phyloP scores from a whole-genome alignment of 257 asterid species.

The Eustoma russellianum region DNA sequence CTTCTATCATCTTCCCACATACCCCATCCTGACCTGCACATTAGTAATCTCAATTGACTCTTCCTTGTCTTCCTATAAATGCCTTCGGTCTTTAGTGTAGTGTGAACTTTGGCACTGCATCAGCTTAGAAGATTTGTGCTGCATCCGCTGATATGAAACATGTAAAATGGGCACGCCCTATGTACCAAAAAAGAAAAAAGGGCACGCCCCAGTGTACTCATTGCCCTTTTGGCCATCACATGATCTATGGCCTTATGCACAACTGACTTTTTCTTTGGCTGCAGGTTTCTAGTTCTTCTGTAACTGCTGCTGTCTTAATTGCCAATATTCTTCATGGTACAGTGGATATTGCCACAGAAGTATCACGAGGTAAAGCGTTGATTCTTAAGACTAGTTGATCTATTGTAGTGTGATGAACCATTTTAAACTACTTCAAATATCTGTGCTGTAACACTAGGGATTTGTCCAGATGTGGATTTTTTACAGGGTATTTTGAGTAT shows the following conservation, averaged over 20 bases:
- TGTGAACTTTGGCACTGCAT: too few species aligned
- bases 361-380: slow-evolving; percentile 46
- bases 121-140: too few species aligned
- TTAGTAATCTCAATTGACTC: too few species aligned
- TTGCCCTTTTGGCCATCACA: neutral
- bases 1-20: too few species aligned
- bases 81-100: too few species aligned
- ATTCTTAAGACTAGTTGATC: slow-evolving; percentile 2
- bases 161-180: too few species aligned
- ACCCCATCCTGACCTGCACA: too few species aligned
- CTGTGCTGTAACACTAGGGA: neutral
- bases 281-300: slow-evolving; percentile 74
- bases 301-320: slow-evolving; percentile 64
- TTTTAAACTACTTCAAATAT: neutral
- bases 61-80: too few species aligned
- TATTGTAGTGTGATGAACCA: too few species aligned
- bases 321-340: slow-evolving; percentile 72
- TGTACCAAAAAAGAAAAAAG: too few species aligned
- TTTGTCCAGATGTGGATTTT: slow-evolving; percentile 48
- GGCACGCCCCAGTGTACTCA: too few species aligned
- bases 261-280: slow-evolving; percentile 10
- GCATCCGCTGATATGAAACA: too few species aligned
- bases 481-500: slow-evolving; percentile 64
- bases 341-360: slow-evolving; percentile 39
- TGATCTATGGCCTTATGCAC: neutral